Evolutionary conservation across 2,329 filamentous ascomycete genomes (phyloP).

Genomic region (Zymoseptoria crescenta): DNA sequence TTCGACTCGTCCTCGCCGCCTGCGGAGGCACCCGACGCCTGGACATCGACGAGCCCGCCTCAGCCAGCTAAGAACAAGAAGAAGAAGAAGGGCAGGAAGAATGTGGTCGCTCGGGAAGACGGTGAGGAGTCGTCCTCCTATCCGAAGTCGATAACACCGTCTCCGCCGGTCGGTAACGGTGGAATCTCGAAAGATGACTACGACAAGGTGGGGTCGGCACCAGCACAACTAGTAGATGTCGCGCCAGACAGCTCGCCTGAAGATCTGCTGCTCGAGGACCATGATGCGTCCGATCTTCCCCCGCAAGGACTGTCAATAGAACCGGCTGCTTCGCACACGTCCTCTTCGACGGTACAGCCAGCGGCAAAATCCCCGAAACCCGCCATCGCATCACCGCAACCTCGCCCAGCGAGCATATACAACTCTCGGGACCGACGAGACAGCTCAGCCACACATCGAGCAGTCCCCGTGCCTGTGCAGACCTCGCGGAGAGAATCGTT

Average conservation of each 20-base stretch:
- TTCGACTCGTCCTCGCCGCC: conserved; percentile 7
- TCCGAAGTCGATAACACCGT: conserved; percentile 23
- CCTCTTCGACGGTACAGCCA: conserved; percentile 5
- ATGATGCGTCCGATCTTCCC: conserved; percentile 12
- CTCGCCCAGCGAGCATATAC: conserved; percentile 11
- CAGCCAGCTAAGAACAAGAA: conserved; percentile 14
- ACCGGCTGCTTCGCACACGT: conserved; percentile 2
- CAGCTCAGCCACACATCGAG: conserved; percentile 4
- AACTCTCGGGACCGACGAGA: conserved; percentile 8
- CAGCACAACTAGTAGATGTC: conserved; percentile 5
- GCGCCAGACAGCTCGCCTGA: neutral
- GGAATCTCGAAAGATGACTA: neutral
- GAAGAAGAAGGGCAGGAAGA: conserved; percentile 23
- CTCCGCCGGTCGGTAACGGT: conserved; percentile 18
- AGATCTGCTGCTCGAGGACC: conserved; percentile 8
- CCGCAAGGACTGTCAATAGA: neutral
- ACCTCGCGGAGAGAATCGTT: conserved; percentile 18
- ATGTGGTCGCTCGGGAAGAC: conserved; percentile 12
- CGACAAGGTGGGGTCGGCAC: neutral
- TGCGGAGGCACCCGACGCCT: conserved; percentile 11
- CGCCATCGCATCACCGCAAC: conserved; percentile 10
- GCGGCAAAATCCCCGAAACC: conserved; percentile 10
- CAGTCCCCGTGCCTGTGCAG: conserved; percentile 3
- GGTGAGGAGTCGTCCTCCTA: conserved; percentile 21
- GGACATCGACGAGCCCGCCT: conserved; percentile 7